Base-by-base conservation (phyloP, 2,329 filamentous ascomycete genomes). In the Sclerotinia minor region DNA sequence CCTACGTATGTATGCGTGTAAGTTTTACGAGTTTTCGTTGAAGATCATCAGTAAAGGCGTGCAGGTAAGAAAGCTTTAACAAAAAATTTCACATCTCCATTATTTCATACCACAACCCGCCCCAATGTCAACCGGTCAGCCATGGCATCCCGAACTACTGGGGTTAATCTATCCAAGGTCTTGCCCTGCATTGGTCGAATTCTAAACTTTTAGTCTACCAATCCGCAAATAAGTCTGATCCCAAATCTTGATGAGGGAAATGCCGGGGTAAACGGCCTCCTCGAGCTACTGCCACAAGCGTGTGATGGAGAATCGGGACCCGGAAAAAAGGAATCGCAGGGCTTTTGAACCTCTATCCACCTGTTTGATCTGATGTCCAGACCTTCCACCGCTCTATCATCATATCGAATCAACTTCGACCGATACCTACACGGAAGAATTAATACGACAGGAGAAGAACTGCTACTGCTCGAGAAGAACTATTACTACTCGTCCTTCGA, bases 71-170 rank as follows among this genome's bases (percentile, higher is more conserved):
- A 60, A 41, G n/a, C 26, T 60, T 60, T 5, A 49, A 38, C 45
- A 49, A 50, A 50, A 60, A 49, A 47, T 60, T 45, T 60, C 57
- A 47, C 47, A 29, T 60, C 57, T 60, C 47, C 57, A 60, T 60
- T 35, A 35, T 35, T 35, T 35, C 17, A 54, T 1, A 32, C 29
- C 52, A 60, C 47, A 8, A 7, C 45, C 47, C 44, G 58, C 58
- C 58, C 7, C 58, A 49, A 21, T 35, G 26, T 38, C 13, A 50
- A 50, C 29, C 6, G n/a, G n/a, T 38, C 29, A n/a, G 29, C 45
- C 19, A 61, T 49, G 59, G 45, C 21, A 15, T 50, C 59, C 59
- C 59, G 32, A 61, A 61, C 45, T 61, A 49, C 45, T 50, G 59
- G 59, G 32, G 38, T 38, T 8, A 13, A 24, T 7, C 29, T 17